Evolutionary conservation across 306 rosid genomes (phyloP), one percentile per base, ranked within the genome.

Genomic region (Prunus mume): DNA sequence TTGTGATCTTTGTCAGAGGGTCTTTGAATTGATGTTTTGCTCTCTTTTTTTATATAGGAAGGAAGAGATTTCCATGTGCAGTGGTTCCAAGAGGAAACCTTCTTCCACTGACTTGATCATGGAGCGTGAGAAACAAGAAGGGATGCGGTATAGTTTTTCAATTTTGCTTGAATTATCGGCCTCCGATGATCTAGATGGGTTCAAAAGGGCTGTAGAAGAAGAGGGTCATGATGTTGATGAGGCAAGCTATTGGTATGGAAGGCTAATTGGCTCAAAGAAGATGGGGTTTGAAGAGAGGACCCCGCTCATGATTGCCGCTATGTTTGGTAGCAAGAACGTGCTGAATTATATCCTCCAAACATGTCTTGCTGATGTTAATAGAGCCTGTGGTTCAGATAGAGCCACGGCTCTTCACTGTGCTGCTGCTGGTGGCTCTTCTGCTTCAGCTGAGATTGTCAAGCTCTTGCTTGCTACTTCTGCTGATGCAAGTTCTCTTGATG

Each of bases 391-490:
- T 12, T 86, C 89, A 1, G 98, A 93, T 79, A 51, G 85, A 14
- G 93, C 89, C 30, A 89, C 97, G 0, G 92, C 97, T 24, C 98
- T 93, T 74, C 98, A 93, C 73, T 91, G 96, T 67, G 96, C 96
- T 24, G 91, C 86, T 76, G 88, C 83, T 61, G 97, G 97, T 15
- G 89, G 86, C 32, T 89, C 95, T 46, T 79, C 86, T 55, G 54
- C 82, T 49, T 77, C 91, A 2, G 83, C 79, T 77, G 93, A 87
- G 80, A 79, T 88, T 55, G 89, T 90, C 46, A 86, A 88, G 91
- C 79, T 87, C 27, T 81, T 93, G 90, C 87, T 91, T 69, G 88
- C 80, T 51, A 91, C 96, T 45, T 82, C 88, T 0, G 98, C 96
- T 0, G 91, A 90, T 83, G 78, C 67, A 25, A 75, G 51, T 75